Evolutionary conservation across 352 stramenopile genomes (phyloP).

Genomic region (Pythium grandisporangium): DNA sequence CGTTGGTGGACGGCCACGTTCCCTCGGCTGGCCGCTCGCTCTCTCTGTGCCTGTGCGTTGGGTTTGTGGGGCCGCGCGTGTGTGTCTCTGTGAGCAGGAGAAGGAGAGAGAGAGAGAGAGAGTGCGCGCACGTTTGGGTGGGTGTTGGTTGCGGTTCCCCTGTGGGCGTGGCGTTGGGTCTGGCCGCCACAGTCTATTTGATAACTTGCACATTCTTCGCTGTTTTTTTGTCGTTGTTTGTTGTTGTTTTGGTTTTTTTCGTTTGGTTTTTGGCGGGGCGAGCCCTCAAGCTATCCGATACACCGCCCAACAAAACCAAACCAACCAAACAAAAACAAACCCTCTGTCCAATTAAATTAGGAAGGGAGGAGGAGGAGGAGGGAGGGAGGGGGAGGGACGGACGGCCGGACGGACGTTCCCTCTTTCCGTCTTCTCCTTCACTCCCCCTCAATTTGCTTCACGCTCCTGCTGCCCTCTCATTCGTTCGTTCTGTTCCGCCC

Average conservation of each 20-base stretch:
- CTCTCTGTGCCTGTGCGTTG: neutral
- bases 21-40: neutral
- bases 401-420: slow-evolving; percentile 5
- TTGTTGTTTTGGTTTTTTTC: slow-evolving; percentile 10
- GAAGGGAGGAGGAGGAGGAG: slow-evolving; percentile 12
- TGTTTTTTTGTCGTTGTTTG: slow-evolving; percentile 2
- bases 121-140: neutral
- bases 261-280: slow-evolving; percentile 16
- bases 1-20: too few relatives aligned
- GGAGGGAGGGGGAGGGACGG: too few relatives aligned
- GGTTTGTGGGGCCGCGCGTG: neutral
- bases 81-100: neutral
- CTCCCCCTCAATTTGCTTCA: neutral
- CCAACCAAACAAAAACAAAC: too few relatives aligned
- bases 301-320: too few relatives aligned
- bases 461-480: neutral
- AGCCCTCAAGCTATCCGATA: slow-evolving; percentile 15
- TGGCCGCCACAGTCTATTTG: too few relatives aligned
- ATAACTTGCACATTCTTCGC: slow-evolving; percentile 3
- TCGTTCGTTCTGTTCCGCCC: neutral
- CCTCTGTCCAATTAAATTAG: too few relatives aligned
- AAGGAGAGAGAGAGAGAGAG: neutral
- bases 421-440: neutral
- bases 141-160: neutral
- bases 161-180: slow-evolving; percentile 11